Evolutionary conservation across 106 monocot species (phyloP).

Genomic region (Iris macrosiphon): DNA sequence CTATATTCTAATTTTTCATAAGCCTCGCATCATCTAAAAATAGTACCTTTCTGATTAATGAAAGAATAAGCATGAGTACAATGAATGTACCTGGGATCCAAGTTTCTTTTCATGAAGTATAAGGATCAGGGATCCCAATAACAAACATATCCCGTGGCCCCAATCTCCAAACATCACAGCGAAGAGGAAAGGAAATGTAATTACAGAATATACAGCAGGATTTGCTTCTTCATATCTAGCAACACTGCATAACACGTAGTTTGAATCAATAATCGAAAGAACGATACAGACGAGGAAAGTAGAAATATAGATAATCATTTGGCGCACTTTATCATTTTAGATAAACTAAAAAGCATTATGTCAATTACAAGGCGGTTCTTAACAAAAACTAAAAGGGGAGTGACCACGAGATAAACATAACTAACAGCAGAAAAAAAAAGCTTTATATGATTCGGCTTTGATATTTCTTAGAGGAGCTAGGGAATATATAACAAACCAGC

Average conservation of each 20-base stretch:
- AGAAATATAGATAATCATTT: background rate
- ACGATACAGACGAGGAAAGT: background rate
- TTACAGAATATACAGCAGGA: conserved; percentile 90
- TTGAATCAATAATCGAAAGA: conserved; percentile 11
- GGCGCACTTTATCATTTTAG: background rate
- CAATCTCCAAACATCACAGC: conserved; percentile 99
- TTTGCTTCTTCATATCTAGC: conserved; percentile 93
- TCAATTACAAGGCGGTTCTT: too few relatives aligned
- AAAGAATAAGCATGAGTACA: background rate
- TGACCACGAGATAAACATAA: too few relatives aligned
- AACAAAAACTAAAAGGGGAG: too few relatives aligned
- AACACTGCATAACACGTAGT: conserved; percentile 55
- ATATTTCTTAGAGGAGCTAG: too few relatives aligned
- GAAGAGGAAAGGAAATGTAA: conserved; percentile 97
- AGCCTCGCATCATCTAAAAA: background rate
- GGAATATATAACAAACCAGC: too few relatives aligned
- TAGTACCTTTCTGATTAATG: too few relatives aligned
- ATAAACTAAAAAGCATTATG: too few relatives aligned
- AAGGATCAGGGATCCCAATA: conserved; percentile 79
- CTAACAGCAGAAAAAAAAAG: too few relatives aligned
- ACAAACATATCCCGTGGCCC: conserved; percentile 96
- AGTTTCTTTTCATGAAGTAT: conserved; percentile 81
- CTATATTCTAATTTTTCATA: background rate
- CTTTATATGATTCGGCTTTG: too few relatives aligned
- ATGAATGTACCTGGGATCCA: conserved; percentile 57